Evolutionary conservation across 2,329 filamentous ascomycete genomes (phyloP).

Genomic region (Venturia nashicola): DNA sequence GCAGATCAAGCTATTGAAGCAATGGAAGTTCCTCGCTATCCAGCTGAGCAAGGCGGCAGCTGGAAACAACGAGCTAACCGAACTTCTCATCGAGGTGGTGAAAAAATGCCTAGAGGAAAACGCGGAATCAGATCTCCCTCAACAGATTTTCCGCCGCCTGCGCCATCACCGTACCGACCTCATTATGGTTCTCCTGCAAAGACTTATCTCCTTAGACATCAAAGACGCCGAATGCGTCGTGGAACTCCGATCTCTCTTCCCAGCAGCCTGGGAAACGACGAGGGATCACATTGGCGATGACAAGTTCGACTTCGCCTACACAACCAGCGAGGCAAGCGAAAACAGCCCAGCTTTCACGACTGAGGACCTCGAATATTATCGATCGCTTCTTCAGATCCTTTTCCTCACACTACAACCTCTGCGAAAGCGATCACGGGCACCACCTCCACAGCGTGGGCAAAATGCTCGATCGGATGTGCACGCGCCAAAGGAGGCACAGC

Average conservation of each 20-base stretch:
- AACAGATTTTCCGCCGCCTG: constrained; percentile 70
- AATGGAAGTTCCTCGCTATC: constrained; percentile 78
- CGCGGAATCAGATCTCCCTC: constrained; percentile 55
- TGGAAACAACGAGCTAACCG: constrained; percentile 22
- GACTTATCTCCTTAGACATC: constrained; percentile 49
- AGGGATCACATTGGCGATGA: constrained; percentile 39
- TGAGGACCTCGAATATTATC: constrained; percentile 59
- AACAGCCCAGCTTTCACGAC: constrained; percentile 33
- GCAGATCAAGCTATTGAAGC: constrained; percentile 73
- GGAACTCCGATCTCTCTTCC: constrained; percentile 42
- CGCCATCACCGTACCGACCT: constrained; percentile 67
- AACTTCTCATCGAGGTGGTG: constrained; percentile 57
- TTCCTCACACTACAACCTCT: constrained; percentile 69
- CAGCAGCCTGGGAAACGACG: constrained; percentile 48
- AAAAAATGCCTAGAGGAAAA: constrained; percentile 71
- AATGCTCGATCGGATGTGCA: not conserved
- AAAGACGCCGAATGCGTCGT: constrained; percentile 34
- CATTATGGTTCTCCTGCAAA: constrained; percentile 69
- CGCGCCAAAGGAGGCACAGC: constrained; percentile 30
- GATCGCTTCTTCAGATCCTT: constrained; percentile 69
- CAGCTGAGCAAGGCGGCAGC: constrained; percentile 57
- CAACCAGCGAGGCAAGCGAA: too few relatives aligned
- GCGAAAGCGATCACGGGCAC: constrained; percentile 12
- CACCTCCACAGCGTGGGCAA: not conserved
- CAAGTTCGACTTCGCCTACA: constrained; percentile 44